These are phyloP conservation scores for Silene coronaria DNA, from an alignment of 179 eudicot genomes.

Conservation along the genomic window DNA sequence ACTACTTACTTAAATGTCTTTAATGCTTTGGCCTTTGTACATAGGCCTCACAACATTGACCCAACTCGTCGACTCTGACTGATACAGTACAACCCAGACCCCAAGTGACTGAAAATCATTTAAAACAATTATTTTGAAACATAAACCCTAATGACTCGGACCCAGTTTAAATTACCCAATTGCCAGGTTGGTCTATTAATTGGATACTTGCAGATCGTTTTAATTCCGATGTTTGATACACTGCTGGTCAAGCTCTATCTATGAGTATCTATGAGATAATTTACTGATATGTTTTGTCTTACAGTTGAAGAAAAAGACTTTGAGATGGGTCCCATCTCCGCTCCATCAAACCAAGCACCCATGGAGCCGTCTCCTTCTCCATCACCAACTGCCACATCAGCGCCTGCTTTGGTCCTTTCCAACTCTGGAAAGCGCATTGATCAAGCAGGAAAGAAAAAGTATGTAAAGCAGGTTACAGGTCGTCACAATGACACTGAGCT, in stretches of 20 bases:
- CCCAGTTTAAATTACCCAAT: too few relatives aligned
- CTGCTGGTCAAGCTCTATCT: not conserved
- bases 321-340: slow-evolving; percentile 27
- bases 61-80: too few relatives aligned
- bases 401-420: slow-evolving; percentile 50
- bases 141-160: too few relatives aligned
- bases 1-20: too few relatives aligned
- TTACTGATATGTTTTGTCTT: slow-evolving; percentile 11
- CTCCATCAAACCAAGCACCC: slow-evolving; percentile 19
- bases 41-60: too few relatives aligned
- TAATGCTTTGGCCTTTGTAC: too few relatives aligned
- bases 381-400: slow-evolving; percentile 39
- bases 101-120: too few relatives aligned
- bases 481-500: slow-evolving; percentile 65
- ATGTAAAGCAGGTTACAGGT: slow-evolving; percentile 71
- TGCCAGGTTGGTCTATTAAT: not conserved
- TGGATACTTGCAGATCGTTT: not conserved
- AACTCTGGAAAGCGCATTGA: slow-evolving; percentile 61
- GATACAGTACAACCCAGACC: too few relatives aligned
- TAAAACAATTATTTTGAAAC: too few relatives aligned
- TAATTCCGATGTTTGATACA: not conserved
- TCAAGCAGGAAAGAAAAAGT: slow-evolving; percentile 61
- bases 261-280: not conserved
- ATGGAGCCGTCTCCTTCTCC: slow-evolving; percentile 45
- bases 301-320: slow-evolving; percentile 28